A percentile compares a stretch with the other conserved stretches of the same genome.
These are phyloP conservation scores for Pyricularia pennisetigena DNA, from an alignment of 2,329 filamentous ascomycete species.

Conservation along the genomic window DNA sequence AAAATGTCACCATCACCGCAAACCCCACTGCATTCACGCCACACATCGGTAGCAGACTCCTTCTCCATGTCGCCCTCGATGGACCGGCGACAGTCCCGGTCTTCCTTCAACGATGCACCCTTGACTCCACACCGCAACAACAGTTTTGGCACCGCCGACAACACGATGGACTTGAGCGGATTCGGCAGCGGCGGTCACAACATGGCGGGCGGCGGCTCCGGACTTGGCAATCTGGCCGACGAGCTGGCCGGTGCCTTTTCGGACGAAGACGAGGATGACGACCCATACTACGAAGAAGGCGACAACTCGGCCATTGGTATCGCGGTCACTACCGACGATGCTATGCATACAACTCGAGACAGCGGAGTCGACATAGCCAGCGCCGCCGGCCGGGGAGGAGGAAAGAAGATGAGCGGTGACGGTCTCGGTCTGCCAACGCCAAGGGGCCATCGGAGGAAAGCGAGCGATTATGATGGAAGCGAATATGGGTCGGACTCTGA, in stretches of 20 bases:
- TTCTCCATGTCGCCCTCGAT: constrained; percentile 28
- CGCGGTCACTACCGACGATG: constrained; percentile 19
- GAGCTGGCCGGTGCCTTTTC: constrained; percentile 68
- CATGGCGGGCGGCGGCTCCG: constrained; percentile 35
- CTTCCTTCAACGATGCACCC: constrained; percentile 32
- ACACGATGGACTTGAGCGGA: constrained; percentile 28
- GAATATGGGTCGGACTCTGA: constrained; percentile 67
- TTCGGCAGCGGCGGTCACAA: constrained; percentile 29
- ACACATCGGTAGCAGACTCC: constrained; percentile 23
- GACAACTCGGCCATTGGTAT: constrained; percentile 13
- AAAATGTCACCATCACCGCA: constrained; percentile 38
- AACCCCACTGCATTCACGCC: constrained; percentile 50
- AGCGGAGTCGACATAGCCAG: constrained; percentile 29
- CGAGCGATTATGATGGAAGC: constrained; percentile 59
- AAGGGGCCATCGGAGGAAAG: constrained; percentile 38
- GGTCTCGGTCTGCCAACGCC: constrained; percentile 32
- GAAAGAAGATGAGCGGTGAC: neutral
- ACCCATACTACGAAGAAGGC: constrained; percentile 29
- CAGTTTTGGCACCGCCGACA: constrained; percentile 35
- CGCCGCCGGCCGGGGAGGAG: neutral
- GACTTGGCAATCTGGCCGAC: constrained; percentile 69
- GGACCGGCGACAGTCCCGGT: constrained; percentile 38
- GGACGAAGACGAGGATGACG: constrained; percentile 48
- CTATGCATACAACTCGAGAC: constrained; percentile 19
- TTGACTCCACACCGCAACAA: constrained; percentile 36